A percentile compares a stretch with the other conserved stretches of the same genome.
Evolutionary conservation across 176 grass and related monocot genomes (phyloP).

Genomic region (Triticum monococcum): DNA sequence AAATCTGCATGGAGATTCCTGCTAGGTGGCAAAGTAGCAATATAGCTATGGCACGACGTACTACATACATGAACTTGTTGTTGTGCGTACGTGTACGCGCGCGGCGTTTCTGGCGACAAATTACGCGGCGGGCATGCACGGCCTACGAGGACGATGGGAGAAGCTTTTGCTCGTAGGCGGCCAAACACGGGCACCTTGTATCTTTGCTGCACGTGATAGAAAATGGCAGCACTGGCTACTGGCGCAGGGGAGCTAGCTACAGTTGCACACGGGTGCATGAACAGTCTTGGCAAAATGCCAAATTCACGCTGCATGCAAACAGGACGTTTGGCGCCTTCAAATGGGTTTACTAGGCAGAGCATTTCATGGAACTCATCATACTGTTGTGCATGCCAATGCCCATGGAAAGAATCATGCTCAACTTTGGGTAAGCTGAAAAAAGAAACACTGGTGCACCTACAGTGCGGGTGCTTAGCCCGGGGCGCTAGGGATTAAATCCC

Average conservation of each 20-base stretch:
- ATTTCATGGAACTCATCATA: background rate
- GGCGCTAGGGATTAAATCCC: no score
- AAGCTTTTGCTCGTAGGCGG: background rate
- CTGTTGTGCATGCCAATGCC: background rate
- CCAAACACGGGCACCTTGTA: conserved; percentile 16
- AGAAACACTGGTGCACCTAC: no score
- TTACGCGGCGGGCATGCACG: background rate
- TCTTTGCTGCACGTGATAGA: background rate
- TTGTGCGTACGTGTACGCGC: background rate
- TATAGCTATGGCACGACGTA: background rate
- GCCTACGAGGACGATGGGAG: no score
- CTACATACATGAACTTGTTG: background rate
- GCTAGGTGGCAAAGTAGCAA: background rate
- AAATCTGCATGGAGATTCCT: background rate
- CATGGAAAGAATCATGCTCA: background rate
- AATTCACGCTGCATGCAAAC: background rate
- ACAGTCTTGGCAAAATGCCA: background rate
- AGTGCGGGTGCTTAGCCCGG: no score
- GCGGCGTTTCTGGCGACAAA: background rate
- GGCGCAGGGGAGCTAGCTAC: background rate
- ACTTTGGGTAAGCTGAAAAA: no score
- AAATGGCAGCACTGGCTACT: background rate
- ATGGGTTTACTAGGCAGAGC: background rate
- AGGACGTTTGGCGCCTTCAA: background rate
- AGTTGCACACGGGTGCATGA: background rate